Conservation (phyloP, 2,329 filamentous ascomycete genomes). For the Clarireedia homoeocarpa region DNA sequence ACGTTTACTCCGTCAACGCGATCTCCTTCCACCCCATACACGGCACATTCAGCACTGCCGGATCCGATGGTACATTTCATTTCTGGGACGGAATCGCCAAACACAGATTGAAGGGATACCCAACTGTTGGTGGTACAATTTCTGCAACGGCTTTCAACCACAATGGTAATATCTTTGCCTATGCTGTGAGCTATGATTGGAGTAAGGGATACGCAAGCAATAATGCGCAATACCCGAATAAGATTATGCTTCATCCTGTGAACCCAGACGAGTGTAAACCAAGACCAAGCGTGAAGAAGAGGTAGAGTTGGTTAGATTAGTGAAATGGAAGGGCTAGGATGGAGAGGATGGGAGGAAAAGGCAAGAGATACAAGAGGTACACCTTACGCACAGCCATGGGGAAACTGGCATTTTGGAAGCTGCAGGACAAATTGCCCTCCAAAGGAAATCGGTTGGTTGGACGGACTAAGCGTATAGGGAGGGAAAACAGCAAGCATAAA, state of each 20-base stretch:
- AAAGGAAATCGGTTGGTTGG: not conserved
- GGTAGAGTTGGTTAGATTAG: conserved; percentile 16
- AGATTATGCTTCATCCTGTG: conserved; percentile 80
- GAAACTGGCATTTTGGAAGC: not conserved
- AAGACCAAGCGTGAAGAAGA: conserved; percentile 32
- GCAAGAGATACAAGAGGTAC: not conserved
- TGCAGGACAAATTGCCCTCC: not conserved
- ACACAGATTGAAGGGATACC: conserved; percentile 83
- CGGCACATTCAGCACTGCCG: conserved; percentile 97
- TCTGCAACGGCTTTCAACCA: conserved; percentile 86
- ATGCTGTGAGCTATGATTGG: conserved; percentile 95
- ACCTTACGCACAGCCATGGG: not conserved
- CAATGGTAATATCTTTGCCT: conserved; percentile 75
- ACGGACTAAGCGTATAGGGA: not conserved
- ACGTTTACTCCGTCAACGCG: conserved; percentile 91
- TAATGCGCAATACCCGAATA: conserved; percentile 64
- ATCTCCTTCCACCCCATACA: conserved; percentile 96
- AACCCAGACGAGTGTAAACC: conserved; percentile 56
- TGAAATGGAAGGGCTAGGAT: not conserved
- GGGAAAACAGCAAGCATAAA: not conserved
- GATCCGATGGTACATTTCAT: conserved; percentile 92
- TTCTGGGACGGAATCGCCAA: conserved; percentile 94
- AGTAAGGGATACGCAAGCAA: conserved; percentile 90
- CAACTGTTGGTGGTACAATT: conserved; percentile 77
- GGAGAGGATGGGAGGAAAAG: not conserved